Conservation (phyloP, 371 early-diverging fungal species). For the Rhizopus stolonifer region DNA sequence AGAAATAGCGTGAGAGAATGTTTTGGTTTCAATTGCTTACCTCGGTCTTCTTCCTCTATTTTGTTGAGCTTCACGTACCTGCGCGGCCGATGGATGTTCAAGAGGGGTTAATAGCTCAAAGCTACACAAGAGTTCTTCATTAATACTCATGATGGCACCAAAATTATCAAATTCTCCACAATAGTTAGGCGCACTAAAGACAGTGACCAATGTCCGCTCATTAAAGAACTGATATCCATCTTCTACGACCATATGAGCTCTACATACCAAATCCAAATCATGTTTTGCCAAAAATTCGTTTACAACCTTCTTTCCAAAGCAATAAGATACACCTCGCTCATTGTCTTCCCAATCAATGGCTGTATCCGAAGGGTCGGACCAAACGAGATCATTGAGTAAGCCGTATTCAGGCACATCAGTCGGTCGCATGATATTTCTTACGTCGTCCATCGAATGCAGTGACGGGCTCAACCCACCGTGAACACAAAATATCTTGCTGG, state of each 20-base stretch:
- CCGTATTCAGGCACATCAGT: constrained; percentile 97
- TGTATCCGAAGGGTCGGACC: constrained; percentile 86
- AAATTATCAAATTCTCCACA: constrained; percentile 99
- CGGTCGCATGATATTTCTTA: constrained; percentile 86
- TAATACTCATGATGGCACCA: constrained; percentile 96
- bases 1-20: background rate
- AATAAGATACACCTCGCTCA: constrained; percentile 96
- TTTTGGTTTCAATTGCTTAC: constrained; percentile 6
- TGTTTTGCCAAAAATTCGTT: constrained; percentile 78
- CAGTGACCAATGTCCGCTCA: constrained; percentile 91
- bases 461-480: constrained; percentile 97
- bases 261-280: constrained; percentile 89
- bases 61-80: constrained; percentile 24
- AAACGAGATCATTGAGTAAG: constrained; percentile 81
- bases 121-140: constrained; percentile 90
- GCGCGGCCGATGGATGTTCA: constrained; percentile 35
- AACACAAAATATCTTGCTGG: constrained; percentile 96
- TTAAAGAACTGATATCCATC: constrained; percentile 99
- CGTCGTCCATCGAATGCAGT: constrained; percentile 88
- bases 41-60: constrained; percentile 37
- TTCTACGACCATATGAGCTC: constrained; percentile 98
- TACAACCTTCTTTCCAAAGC: constrained; percentile 91
- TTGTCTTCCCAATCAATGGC: constrained; percentile 94
- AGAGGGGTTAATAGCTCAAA: constrained; percentile 65
- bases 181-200: constrained; percentile 99